phyloP scores from a whole-genome alignment of 176 grass and related monocot species.

The Avena sativa region DNA sequence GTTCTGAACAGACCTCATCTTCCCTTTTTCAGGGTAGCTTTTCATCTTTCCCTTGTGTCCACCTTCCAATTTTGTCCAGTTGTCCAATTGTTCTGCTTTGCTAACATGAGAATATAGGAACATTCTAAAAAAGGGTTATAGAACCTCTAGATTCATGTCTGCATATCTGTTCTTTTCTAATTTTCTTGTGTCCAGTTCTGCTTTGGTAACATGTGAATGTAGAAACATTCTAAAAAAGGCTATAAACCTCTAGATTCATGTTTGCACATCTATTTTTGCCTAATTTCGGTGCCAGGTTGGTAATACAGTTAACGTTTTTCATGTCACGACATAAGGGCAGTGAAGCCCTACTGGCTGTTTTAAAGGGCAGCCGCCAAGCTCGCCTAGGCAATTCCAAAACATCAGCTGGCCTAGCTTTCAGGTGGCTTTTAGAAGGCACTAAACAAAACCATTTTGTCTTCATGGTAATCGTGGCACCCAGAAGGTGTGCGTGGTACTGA shows the following conservation, averaged over 20 bases:
- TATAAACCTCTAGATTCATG: slow-evolving; percentile 1
- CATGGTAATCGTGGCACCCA: not conserved
- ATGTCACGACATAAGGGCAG: not conserved
- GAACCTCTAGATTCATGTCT: not conserved
- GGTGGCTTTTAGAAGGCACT: slow-evolving; percentile 14
- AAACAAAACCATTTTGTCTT: slow-evolving; percentile 5
- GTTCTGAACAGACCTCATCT: slow-evolving; percentile 20
- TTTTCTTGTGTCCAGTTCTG: not conserved
- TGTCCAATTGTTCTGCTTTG: slow-evolving; percentile 11
- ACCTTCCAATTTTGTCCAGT: not conserved
- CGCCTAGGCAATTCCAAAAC: not conserved
- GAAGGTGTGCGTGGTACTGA: not conserved
- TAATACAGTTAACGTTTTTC: slow-evolving; percentile 1
- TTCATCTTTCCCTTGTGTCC: slow-evolving; percentile 19
- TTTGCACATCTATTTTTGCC: not conserved
- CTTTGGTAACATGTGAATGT: slow-evolving; percentile 3
- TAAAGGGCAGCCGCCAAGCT: not conserved
- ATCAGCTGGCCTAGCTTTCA: slow-evolving; percentile 23
- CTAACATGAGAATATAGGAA: not conserved
- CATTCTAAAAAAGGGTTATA: not conserved
- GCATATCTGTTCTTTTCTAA: not conserved
- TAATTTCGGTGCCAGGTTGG: not conserved
- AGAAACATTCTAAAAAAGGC: not conserved
- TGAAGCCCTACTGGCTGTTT: not conserved
- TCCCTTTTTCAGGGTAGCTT: not conserved